Conservation (phyloP, 2,329 filamentous ascomycete genomes). For the Penicillium crustosum region DNA sequence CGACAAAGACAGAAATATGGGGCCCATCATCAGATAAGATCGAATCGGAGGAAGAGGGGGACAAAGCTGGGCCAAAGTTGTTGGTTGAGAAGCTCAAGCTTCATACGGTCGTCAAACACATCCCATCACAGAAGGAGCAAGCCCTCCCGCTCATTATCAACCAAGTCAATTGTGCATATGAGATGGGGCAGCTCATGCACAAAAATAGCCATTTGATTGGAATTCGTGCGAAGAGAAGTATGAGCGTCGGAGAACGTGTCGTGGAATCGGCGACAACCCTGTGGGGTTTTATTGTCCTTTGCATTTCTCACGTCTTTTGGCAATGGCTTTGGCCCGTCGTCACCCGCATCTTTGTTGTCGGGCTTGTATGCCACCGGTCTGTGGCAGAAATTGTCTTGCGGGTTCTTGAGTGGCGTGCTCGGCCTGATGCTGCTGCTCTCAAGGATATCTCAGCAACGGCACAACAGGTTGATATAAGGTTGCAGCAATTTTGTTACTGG, state of each 20-base stretch:
- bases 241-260: conserved; percentile 91
- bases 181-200: conserved; percentile 80
- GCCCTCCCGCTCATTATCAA: conserved; percentile 79
- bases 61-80: conserved; percentile 62
- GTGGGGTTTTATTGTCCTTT: conserved; percentile 70
- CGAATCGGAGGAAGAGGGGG: conserved; percentile 71
- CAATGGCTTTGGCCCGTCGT: conserved; percentile 77
- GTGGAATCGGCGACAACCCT: conserved; percentile 89
- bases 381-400: conserved; percentile 75
- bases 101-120: conserved; percentile 78
- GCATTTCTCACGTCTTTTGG: conserved; percentile 68
- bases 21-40: conserved; percentile 52
- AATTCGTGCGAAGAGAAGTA: conserved; percentile 73
- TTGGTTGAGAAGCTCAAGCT: conserved; percentile 83
- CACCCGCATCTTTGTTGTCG: conserved; percentile 70
- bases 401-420: conserved; percentile 79
- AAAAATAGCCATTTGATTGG: conserved; percentile 87
- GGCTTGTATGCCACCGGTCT: conserved; percentile 75
- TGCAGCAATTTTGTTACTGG: conserved; percentile 99
- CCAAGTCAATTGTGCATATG: conserved; percentile 94
- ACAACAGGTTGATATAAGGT: conserved; percentile 92
- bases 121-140: conserved; percentile 77
- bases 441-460: conserved; percentile 97
- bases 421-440: conserved; percentile 75
- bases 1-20: conserved; percentile 36